These are phyloP conservation scores for Ochromonas danica DNA, from an alignment of 108 stramenopile species.

Conservation along the genomic window DNA sequence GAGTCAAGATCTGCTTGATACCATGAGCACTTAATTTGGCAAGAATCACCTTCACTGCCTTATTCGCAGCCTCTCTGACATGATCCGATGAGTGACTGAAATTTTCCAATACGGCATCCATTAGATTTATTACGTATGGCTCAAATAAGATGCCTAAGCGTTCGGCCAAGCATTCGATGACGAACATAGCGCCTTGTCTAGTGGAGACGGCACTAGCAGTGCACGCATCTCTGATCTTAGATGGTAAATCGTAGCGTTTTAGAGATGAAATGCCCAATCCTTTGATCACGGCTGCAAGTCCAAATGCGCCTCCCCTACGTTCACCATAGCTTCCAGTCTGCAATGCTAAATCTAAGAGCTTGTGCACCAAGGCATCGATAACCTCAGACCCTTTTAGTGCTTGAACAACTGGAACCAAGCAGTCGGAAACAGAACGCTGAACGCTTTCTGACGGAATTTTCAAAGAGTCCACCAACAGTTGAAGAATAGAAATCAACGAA, in stretches of 20 bases:
- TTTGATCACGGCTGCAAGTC: conserved; percentile 93
- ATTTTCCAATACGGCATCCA: conserved; percentile 85
- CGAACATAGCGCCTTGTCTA: conserved; percentile 92
- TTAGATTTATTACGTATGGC: conserved; percentile 93
- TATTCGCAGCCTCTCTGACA: conserved; percentile 83
- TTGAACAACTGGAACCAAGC: conserved; percentile 56
- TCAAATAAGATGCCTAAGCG: conserved; percentile 93
- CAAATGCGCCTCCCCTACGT: conserved; percentile 88
- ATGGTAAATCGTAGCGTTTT: conserved; percentile 85
- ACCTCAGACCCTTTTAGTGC: conserved; percentile 20
- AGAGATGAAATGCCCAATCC: conserved; percentile 91
- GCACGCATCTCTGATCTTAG: conserved; percentile 76
- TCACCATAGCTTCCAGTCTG: conserved; percentile 25
- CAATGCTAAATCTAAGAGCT: conserved; percentile 42
- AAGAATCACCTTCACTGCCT: conserved; percentile 85
- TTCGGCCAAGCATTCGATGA: conserved; percentile 82
- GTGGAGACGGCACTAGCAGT: conserved; percentile 41
- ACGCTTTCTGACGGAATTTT: conserved; percentile 58
- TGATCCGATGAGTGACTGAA: conserved; percentile 87
- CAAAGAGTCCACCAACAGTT: conserved; percentile 53
- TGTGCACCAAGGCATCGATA: neutral
- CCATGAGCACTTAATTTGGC: conserved; percentile 89
- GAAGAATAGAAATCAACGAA: conserved; percentile 46
- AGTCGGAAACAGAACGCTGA: conserved; percentile 57
- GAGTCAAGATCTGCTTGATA: conserved; percentile 93